phyloP scores from a whole-genome alignment of 2,329 filamentous ascomycete genomes.

The Rhinocladiella similis region DNA sequence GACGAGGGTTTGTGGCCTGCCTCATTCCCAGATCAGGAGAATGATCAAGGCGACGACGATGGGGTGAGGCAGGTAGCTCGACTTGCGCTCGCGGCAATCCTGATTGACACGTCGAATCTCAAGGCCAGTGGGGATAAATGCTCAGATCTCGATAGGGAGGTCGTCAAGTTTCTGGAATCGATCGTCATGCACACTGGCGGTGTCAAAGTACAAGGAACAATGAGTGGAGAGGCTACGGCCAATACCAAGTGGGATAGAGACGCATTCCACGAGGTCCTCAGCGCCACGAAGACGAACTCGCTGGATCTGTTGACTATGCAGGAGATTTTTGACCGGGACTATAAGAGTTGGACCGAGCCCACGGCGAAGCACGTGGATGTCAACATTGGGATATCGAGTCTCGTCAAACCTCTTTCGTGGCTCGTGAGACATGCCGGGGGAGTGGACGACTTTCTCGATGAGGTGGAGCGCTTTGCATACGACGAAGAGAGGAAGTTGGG shows the following conservation, averaged over 20 bases:
- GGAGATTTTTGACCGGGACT: conserved; percentile 63
- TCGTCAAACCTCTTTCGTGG: conserved; percentile 58
- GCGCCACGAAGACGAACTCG: conserved; percentile 55
- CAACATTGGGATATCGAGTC: conserved; percentile 59
- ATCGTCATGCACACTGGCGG: conserved; percentile 39
- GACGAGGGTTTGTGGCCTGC: conserved; percentile 46
- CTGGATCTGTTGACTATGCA: conserved; percentile 53
- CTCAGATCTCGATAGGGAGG: conserved; percentile 50
- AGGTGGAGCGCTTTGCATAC: conserved; percentile 46
- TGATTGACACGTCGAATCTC: conserved; percentile 47
- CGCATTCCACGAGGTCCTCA: conserved; percentile 53
- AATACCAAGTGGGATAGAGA: conserved; percentile 33
- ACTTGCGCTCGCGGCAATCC: conserved; percentile 43
- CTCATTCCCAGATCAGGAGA: conserved; percentile 5
- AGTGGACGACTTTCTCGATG: conserved; percentile 26
- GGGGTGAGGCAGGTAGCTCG: conserved; percentile 43
- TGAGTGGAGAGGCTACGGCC: not conserved
- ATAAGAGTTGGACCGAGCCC: conserved; percentile 59
- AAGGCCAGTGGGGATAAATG: conserved; percentile 44
- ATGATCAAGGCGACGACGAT: conserved; percentile 31
- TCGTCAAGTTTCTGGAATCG: conserved; percentile 52
- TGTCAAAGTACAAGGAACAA: not conserved
- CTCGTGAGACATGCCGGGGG: conserved; percentile 50
- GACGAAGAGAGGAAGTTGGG: conserved; percentile 44
- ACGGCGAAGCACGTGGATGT: conserved; percentile 31